These are phyloP conservation scores for Rhytidhysteron rufulum DNA, from an alignment of 2,329 filamentous ascomycete species.

Conservation along the genomic window DNA sequence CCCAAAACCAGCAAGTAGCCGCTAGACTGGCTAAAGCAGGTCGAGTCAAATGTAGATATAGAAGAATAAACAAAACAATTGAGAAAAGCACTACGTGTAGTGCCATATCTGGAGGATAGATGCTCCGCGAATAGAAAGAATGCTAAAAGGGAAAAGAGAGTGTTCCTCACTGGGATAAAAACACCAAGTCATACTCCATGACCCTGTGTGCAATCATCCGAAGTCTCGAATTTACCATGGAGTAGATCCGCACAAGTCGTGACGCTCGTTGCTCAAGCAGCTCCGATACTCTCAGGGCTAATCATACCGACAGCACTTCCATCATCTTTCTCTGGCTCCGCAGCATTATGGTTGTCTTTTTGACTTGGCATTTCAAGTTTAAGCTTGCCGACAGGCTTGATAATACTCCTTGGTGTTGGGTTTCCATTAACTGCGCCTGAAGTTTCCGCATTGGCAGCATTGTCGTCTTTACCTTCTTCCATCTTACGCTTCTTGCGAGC, in stretches of 20 bases:
- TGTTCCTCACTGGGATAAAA: background rate
- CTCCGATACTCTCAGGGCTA: slow-evolving; percentile 71
- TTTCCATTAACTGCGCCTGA: slow-evolving; percentile 11
- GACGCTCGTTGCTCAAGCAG: background rate
- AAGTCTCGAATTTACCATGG: too few species aligned
- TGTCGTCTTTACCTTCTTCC: slow-evolving; percentile 42
- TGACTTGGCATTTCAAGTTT: slow-evolving; percentile 45
- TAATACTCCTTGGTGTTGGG: slow-evolving; percentile 30
- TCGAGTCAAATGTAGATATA: background rate
- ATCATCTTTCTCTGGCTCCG: slow-evolving; percentile 64
- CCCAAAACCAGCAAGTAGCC: background rate
- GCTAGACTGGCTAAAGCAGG: background rate
- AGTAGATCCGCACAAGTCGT: background rate
- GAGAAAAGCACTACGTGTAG: background rate
- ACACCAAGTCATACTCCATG: too few species aligned
- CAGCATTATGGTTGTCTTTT: slow-evolving; percentile 59
- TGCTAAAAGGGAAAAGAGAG: background rate
- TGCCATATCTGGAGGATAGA: background rate
- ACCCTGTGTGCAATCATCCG: too few species aligned
- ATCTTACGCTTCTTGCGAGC: slow-evolving; percentile 84
- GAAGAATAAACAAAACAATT: background rate
- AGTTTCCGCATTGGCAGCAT: slow-evolving; percentile 21
- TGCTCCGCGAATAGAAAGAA: background rate
- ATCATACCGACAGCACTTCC: slow-evolving; percentile 70
- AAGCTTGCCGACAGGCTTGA: slow-evolving; percentile 56